Conservation (phyloP, 2,329 filamentous ascomycete genomes). For the Penicillium hordei region DNA sequence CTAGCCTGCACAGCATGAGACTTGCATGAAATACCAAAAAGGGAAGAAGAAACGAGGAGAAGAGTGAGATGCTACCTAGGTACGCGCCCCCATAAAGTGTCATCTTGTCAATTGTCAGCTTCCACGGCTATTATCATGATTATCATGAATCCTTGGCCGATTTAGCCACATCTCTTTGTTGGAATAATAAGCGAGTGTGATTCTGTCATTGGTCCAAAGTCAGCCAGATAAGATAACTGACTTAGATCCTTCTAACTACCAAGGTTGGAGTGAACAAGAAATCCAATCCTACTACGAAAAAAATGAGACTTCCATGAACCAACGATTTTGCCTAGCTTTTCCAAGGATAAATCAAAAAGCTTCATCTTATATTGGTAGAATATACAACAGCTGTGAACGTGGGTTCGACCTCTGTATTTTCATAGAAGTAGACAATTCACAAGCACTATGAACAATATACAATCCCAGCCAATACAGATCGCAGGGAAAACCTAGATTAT, state of each 20-base stretch:
- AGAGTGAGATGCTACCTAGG: not conserved
- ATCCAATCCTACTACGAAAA: not conserved
- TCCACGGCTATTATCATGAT: not conserved
- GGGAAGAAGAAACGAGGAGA: too few relatives aligned
- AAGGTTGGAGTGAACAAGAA: not conserved
- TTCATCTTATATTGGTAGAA: not conserved
- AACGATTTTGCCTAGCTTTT: not conserved
- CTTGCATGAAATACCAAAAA: not conserved
- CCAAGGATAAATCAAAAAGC: not conserved
- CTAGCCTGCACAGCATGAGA: not conserved
- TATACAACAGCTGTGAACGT: too few relatives aligned
- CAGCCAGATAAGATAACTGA: not conserved
- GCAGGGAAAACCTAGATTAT: too few relatives aligned
- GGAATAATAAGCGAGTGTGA: not conserved
- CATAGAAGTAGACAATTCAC: not conserved
- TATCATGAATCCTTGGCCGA: not conserved
- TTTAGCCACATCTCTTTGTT: not conserved
- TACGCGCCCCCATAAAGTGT: not conserved
- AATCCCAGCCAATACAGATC: not conserved
- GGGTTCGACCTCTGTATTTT: not conserved
- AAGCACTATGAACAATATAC: not conserved
- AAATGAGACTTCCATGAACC: not conserved
- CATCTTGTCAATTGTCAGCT: not conserved
- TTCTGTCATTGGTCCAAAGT: not conserved
- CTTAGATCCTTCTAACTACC: not conserved